phyloP scores from a whole-genome alignment of 1,284 basidiomycete species.

The Pholiota adiposa region DNA sequence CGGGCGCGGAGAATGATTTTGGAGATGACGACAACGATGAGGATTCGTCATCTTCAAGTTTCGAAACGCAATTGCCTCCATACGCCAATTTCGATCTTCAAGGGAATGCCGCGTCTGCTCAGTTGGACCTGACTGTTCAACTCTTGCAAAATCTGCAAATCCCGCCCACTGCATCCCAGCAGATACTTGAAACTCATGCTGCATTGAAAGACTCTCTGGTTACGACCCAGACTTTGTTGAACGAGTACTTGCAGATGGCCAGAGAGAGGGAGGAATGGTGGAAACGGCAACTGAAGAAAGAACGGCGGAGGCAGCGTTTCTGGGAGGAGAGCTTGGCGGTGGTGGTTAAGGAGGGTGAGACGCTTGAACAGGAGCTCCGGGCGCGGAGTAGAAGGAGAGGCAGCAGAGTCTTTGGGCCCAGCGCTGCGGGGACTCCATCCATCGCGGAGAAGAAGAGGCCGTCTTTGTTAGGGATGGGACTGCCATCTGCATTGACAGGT shows the following conservation, averaged over 20 bases:
- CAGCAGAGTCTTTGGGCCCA: conserved; percentile 53
- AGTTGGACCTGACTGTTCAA: conserved; percentile 79
- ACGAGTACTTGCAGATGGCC: conserved; percentile 76
- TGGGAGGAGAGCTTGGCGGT: conserved; percentile 94
- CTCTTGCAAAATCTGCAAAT: conserved; percentile 59
- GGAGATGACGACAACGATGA: conserved; percentile 41
- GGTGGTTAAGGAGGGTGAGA: conserved; percentile 87
- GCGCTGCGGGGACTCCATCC: conserved; percentile 14
- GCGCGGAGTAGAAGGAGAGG: conserved; percentile 59
- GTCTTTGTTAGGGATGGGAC: conserved; percentile 12
- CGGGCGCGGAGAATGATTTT: conserved; percentile 30
- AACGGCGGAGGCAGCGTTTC: conserved; percentile 75
- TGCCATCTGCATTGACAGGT: neutral
- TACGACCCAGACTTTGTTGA: conserved; percentile 62
- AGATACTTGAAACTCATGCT: conserved; percentile 51
- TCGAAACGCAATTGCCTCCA: conserved; percentile 55
- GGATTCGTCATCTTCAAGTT: conserved; percentile 49
- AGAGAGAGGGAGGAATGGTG: conserved; percentile 87
- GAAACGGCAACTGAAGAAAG: conserved; percentile 61
- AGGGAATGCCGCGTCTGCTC: conserved; percentile 76
- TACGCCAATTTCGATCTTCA: conserved; percentile 76
- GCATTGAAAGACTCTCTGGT: conserved; percentile 71
- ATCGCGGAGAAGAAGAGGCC: conserved; percentile 13
- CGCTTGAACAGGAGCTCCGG: conserved; percentile 81
- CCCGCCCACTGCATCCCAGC: conserved; percentile 37